These are phyloP conservation scores for Blastobotrys attinorum DNA, from an alignment of 805 yeast species.

Conservation along the genomic window DNA sequence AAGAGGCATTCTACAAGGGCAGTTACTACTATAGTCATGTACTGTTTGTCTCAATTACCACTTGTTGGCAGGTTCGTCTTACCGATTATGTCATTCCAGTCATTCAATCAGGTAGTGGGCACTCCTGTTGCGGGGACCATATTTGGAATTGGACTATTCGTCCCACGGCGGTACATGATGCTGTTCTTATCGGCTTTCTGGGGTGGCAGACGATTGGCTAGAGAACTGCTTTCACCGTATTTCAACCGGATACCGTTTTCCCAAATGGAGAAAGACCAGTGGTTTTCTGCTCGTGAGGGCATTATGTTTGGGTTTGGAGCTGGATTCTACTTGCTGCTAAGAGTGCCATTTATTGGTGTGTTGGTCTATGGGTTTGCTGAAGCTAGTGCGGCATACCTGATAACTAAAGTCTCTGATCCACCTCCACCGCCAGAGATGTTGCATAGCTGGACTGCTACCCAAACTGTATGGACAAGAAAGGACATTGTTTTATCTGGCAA, in stretches of 20 bases:
- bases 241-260: constrained; percentile 39
- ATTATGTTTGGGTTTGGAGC: constrained; percentile 49
- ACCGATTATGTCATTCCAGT: constrained; percentile 37
- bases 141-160: constrained; percentile 28
- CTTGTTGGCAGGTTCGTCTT: constrained; percentile 36
- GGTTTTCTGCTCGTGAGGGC: constrained; percentile 49
- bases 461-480: constrained; percentile 25
- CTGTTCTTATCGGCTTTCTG: constrained; percentile 37
- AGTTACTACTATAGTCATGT: constrained; percentile 27
- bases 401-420: constrained; percentile 47
- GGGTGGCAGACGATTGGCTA: constrained; percentile 39
- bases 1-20: constrained; percentile 17
- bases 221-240: constrained; percentile 44
- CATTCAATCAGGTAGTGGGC: constrained; percentile 40
- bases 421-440: constrained; percentile 26
- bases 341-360: constrained; percentile 40
- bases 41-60: constrained; percentile 34
- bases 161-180: constrained; percentile 33
- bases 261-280: constrained; percentile 35
- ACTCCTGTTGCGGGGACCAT: constrained; percentile 36
- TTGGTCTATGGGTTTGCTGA: constrained; percentile 46
- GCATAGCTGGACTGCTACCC: constrained; percentile 26
- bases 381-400: constrained; percentile 44
- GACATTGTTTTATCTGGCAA: background rate
- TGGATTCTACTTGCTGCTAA: constrained; percentile 37